Percentiles rank a stretch among this genome's conserved stretches.
These are phyloP conservation scores for Paulownia fortunei DNA, from an alignment of 257 asterid species.

Conservation along the genomic window DNA sequence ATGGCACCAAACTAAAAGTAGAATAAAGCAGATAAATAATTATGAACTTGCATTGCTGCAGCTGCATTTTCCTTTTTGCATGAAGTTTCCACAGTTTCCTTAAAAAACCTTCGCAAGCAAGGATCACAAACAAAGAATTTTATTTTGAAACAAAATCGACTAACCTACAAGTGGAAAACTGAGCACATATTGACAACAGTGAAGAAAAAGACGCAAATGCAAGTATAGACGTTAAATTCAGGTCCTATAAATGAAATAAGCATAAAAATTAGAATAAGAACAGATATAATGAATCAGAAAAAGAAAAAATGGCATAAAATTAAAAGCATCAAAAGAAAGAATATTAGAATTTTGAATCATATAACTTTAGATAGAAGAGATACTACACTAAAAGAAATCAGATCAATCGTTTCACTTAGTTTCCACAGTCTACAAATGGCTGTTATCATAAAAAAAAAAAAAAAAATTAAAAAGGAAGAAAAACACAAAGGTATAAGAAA, in stretches of 20 bases:
- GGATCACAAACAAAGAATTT: background rate
- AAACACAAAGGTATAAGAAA: background rate
- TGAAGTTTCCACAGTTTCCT: background rate
- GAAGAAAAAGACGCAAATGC: conserved; percentile 5
- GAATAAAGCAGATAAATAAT: background rate
- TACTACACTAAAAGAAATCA: conserved; percentile 21
- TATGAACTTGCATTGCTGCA: background rate
- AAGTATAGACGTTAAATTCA: conserved; percentile 30
- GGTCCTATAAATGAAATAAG: background rate
- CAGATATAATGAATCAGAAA: background rate
- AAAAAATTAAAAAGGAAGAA: background rate
- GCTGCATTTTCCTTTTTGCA: background rate
- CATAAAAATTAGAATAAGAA: background rate
- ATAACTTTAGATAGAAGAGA: conserved; percentile 13
- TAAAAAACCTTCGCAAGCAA: background rate
- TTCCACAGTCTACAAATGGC: conserved; percentile 2
- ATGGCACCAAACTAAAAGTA: background rate
- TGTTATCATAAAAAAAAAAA: background rate
- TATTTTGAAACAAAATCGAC: background rate
- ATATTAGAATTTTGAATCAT: background rate
- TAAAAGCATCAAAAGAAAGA: background rate
- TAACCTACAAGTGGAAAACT: conserved; percentile 1
- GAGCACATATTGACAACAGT: conserved; percentile 4
- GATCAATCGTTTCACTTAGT: conserved; percentile 23
- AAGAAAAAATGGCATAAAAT: background rate